phyloP scores from a whole-genome alignment of 1,139 yeast species.

The Hansenula sp. region DNA sequence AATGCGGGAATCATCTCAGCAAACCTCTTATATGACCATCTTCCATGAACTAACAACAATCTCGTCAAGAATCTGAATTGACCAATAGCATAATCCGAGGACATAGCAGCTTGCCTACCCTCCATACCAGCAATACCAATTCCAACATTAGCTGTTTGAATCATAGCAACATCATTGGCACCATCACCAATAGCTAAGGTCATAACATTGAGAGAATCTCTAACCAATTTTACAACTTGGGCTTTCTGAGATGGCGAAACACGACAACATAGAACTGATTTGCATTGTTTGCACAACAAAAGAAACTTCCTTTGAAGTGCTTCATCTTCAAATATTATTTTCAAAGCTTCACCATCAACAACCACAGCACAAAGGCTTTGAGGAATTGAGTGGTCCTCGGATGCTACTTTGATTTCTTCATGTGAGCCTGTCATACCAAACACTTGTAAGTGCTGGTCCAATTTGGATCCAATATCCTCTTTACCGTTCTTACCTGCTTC shows the following conservation, averaged over 20 bases:
- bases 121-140: slow-evolving; percentile 98
- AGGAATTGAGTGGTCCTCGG: slow-evolving; percentile 73
- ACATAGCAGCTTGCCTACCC: slow-evolving; percentile 98
- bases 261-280: slow-evolving; percentile 91
- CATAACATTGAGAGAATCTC: slow-evolving; percentile 76
- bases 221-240: slow-evolving; percentile 84
- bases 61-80: slow-evolving; percentile 84
- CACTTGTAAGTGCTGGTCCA: slow-evolving; percentile 58
- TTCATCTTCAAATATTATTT: slow-evolving; percentile 57
- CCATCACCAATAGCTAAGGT: slow-evolving; percentile 97
- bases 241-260: slow-evolving; percentile 98
- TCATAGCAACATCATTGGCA: slow-evolving; percentile 98
- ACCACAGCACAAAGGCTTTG: slow-evolving; percentile 74
- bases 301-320: slow-evolving; percentile 66
- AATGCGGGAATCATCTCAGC: slow-evolving; percentile 94
- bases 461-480: slow-evolving; percentile 48
- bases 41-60: slow-evolving; percentile 83
- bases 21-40: slow-evolving; percentile 91
- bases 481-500: slow-evolving; percentile 34
- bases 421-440: slow-evolving; percentile 63
- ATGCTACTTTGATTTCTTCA: slow-evolving; percentile 57
- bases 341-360: slow-evolving; percentile 90
- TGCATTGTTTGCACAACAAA: slow-evolving; percentile 87
- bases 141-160: slow-evolving; percentile 97
- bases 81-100: slow-evolving; percentile 96